Evolutionary conservation across 2,329 filamentous ascomycete genomes (phyloP).

Genomic region (Emergomyces orientalis): DNA sequence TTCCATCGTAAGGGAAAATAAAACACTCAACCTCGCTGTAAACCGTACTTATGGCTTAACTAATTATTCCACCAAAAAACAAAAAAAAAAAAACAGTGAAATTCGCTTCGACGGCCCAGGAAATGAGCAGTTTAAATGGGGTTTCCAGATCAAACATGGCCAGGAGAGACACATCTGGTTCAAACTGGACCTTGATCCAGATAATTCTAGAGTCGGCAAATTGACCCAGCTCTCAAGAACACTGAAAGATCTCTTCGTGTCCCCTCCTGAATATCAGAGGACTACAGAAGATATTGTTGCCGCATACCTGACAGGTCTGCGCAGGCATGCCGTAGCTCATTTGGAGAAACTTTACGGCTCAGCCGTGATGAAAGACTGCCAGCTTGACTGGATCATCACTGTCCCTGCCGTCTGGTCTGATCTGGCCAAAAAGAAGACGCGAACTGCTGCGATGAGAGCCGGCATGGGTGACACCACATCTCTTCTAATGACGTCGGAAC

Average conservation of each 20-base stretch:
- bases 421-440: constrained; percentile 5
- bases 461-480: constrained; percentile 6
- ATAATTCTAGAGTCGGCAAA: constrained; percentile 3
- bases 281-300: constrained; percentile 5
- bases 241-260: constrained; percentile 6
- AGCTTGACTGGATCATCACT: constrained; percentile 6
- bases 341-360: constrained; percentile 6
- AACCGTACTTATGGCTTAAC: background rate
- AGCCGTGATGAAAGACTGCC: constrained; percentile 5
- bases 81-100: constrained; percentile 3
- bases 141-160: constrained; percentile 6
- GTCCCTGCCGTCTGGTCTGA: constrained; percentile 7
- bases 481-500: constrained; percentile 5
- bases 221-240: constrained; percentile 6
- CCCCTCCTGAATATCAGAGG: constrained; percentile 4
- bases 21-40: background rate
- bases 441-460: constrained; percentile 3
- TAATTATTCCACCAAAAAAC: background rate
- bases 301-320: constrained; percentile 4
- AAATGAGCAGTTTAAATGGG: constrained; percentile 6
- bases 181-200: constrained; percentile 5
- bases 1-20: constrained; percentile 5
- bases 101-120: constrained; percentile 4
- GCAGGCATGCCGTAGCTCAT: constrained; percentile 5
- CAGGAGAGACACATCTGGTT: constrained; percentile 8